Evolutionary conservation across 768 basidiomycete species (phyloP).

Genomic region (Rhodosporidiobolus sp.): DNA sequence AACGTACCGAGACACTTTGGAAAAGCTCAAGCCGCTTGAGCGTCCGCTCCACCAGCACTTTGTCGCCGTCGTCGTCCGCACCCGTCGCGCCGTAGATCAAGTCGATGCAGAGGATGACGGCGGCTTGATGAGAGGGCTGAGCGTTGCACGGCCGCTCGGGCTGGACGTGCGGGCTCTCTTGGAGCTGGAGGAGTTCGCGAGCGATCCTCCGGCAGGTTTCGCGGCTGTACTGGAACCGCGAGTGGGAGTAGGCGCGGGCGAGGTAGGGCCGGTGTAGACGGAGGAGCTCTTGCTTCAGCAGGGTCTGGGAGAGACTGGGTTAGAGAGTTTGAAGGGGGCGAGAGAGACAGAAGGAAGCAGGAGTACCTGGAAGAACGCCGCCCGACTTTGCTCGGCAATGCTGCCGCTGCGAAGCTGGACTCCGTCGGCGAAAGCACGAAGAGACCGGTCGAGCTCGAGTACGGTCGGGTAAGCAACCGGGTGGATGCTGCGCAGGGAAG

Average conservation of each 20-base stretch:
- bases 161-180: neutral
- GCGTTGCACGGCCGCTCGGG: neutral
- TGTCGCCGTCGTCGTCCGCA: neutral
- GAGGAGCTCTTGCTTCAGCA: neutral
- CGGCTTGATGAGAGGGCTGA: neutral
- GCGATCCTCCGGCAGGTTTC: neutral
- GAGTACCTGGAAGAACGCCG: neutral
- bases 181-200: neutral
- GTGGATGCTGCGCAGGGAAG: neutral
- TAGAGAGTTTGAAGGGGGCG: neutral
- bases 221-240: neutral
- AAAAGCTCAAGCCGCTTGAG: neutral
- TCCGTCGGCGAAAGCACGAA: too few relatives aligned
- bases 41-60: too few relatives aligned
- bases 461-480: constrained; percentile 5
- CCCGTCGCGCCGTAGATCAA: neutral
- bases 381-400: neutral
- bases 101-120: constrained; percentile 6
- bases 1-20: neutral
- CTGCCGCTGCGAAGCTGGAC: neutral
- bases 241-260: neutral
- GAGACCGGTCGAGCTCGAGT: neutral
- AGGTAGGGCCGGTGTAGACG: constrained; percentile 17
- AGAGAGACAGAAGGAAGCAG: neutral
- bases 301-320: neutral